These are phyloP conservation scores for Sclerotinia glacialis DNA, from an alignment of 2,329 filamentous ascomycete species.

Conservation along the genomic window DNA sequence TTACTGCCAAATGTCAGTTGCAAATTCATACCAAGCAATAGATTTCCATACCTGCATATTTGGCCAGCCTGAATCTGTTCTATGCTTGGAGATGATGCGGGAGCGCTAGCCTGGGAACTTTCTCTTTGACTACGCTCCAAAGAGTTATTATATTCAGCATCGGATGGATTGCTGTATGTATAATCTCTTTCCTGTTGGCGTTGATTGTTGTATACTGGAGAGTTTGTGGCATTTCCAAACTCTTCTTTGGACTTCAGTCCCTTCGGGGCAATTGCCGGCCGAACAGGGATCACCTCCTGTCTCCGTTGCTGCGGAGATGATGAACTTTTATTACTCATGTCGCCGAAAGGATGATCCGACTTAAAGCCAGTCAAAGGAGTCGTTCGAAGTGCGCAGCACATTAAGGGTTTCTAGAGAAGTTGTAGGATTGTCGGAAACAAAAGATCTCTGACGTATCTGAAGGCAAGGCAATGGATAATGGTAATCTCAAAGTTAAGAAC, in stretches of 20 bases:
- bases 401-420: slow-evolving; percentile 21
- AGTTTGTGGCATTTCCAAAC: slow-evolving; percentile 32
- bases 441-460: background rate
- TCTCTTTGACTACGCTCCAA: slow-evolving; percentile 30
- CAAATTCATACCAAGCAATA: background rate
- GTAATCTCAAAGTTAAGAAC: background rate
- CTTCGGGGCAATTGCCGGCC: slow-evolving; percentile 28
- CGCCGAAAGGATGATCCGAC: slow-evolving; percentile 34
- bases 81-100: slow-evolving; percentile 15
- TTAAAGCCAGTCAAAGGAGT: slow-evolving; percentile 33
- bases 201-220: slow-evolving; percentile 18
- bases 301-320: slow-evolving; percentile 26
- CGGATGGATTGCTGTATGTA: slow-evolving; percentile 26
- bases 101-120: slow-evolving; percentile 21
- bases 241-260: slow-evolving; percentile 33
- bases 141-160: slow-evolving; percentile 26
- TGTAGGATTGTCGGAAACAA: background rate
- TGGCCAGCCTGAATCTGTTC: slow-evolving; percentile 52
- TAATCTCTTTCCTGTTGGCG: slow-evolving; percentile 22
- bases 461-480: background rate
- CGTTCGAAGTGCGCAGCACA: slow-evolving; percentile 32
- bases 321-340: slow-evolving; percentile 31
- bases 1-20: slow-evolving; percentile 61
- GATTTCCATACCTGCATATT: slow-evolving; percentile 64
- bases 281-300: slow-evolving; percentile 30